Conservation (phyloP, 2,329 filamentous ascomycete species). For the Pseudogymnoascus sp. region DNA sequence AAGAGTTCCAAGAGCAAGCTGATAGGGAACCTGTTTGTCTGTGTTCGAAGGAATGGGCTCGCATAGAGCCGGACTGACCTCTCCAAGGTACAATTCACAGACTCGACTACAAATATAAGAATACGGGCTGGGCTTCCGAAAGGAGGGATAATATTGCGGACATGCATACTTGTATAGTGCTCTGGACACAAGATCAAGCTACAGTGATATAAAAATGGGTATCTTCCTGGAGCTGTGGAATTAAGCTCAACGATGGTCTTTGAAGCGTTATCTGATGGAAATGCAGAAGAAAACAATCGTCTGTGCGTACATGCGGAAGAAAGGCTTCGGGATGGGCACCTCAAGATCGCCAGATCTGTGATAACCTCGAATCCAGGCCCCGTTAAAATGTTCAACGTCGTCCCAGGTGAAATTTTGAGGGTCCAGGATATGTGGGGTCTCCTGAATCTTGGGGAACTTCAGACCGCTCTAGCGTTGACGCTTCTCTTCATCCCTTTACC, state of each 20-base stretch:
- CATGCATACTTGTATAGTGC: background rate
- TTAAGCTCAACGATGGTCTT: background rate
- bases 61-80: background rate
- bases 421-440: slow-evolving; percentile 4
- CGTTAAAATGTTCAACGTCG: background rate
- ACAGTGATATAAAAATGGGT: background rate
- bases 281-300: background rate
- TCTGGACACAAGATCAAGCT: background rate
- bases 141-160: background rate
- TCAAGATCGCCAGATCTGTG: slow-evolving; percentile 1
- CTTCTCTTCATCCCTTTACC: background rate
- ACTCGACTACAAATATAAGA: background rate
- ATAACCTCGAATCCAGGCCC: slow-evolving; percentile 5
- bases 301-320: background rate
- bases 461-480: background rate
- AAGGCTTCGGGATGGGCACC: background rate
- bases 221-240: background rate
- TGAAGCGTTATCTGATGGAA: background rate
- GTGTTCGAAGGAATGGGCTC: background rate
- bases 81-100: background rate
- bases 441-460: slow-evolving; percentile 2
- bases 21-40: background rate
- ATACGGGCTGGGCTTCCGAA: background rate
- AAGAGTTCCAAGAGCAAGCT: background rate
- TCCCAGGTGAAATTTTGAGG: background rate